Conservation (phyloP, 176 grass and related monocot species). For the Carex kokanica region DNA sequence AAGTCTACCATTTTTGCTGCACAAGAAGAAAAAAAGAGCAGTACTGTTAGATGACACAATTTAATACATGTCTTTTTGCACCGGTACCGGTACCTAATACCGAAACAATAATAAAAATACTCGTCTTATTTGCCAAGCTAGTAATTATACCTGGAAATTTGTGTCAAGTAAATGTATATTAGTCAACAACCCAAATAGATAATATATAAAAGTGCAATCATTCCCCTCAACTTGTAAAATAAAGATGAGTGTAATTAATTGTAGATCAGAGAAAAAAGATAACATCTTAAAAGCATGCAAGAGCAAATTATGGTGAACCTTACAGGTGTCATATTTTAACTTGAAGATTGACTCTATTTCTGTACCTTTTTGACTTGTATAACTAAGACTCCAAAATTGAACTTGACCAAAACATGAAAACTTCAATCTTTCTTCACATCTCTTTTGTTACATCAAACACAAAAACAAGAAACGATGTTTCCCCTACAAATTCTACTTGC, state of each 20-base stretch:
- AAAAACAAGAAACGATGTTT: not conserved
- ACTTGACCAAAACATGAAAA: not conserved
- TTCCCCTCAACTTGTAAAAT: not conserved
- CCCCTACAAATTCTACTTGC: not conserved
- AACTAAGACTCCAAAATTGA: not conserved
- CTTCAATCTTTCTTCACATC: not conserved
- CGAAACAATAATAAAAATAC: too few species aligned
- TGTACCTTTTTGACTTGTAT: not conserved
- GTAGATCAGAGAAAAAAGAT: not conserved
- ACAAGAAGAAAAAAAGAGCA: not conserved
- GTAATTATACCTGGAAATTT: not conserved
- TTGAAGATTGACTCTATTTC: not conserved
- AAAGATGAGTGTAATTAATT: not conserved
- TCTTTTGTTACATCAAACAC: not conserved
- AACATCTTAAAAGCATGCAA: not conserved
- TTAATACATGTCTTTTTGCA: too few species aligned
- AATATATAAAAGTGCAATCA: not conserved
- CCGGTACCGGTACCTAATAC: too few species aligned
- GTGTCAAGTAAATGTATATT: not conserved
- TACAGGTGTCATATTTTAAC: not conserved
- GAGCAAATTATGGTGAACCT: not conserved
- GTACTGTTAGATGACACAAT: too few species aligned
- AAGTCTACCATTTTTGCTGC: too few species aligned
- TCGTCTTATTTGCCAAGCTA: too few species aligned
- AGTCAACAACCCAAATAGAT: not conserved